Evolutionary conservation across 495 filamentous ascomycete species (phyloP).

Genomic region (Polyplosphaeria fusca): DNA sequence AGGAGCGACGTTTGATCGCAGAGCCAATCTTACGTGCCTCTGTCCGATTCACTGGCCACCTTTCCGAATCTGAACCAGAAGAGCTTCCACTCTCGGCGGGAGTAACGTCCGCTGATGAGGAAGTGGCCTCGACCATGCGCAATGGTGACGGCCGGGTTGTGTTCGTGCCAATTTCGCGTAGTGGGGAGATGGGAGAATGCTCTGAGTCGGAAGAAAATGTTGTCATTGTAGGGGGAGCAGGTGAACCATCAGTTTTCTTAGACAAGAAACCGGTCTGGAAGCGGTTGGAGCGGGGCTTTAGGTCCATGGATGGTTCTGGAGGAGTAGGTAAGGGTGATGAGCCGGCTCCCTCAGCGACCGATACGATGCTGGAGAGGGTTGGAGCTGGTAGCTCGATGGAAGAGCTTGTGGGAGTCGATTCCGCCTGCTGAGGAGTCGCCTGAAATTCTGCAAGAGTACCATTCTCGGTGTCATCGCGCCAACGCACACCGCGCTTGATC

Average conservation of each 20-base stretch:
- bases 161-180: conserved; percentile 62
- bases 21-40: conserved; percentile 60
- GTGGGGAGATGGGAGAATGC: conserved; percentile 64
- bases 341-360: conserved; percentile 39
- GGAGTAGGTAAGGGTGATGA: conserved; percentile 56
- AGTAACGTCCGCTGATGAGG: conserved; percentile 46
- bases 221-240: conserved; percentile 30
- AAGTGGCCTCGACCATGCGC: conserved; percentile 49
- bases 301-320: conserved; percentile 50
- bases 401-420: conserved; percentile 50
- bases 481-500: conserved; percentile 75
- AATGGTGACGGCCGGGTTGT: conserved; percentile 57
- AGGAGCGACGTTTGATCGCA: conserved; percentile 58
- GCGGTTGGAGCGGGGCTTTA: conserved; percentile 56
- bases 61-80: conserved; percentile 41
- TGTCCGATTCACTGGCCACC: conserved; percentile 47
- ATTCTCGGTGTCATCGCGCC: conserved; percentile 85
- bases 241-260: conserved; percentile 64
- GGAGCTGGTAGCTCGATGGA: conserved; percentile 44
- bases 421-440: conserved; percentile 71
- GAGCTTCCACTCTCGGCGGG: conserved; percentile 48
- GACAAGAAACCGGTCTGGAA: conserved; percentile 91
- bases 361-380: conserved; percentile 13
- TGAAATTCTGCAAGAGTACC: conserved; percentile 83
- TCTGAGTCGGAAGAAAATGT: conserved; percentile 59